Evolutionary conservation across 2,329 filamentous ascomycete genomes (phyloP).

Genomic region (Hymenoscyphus linearis): DNA sequence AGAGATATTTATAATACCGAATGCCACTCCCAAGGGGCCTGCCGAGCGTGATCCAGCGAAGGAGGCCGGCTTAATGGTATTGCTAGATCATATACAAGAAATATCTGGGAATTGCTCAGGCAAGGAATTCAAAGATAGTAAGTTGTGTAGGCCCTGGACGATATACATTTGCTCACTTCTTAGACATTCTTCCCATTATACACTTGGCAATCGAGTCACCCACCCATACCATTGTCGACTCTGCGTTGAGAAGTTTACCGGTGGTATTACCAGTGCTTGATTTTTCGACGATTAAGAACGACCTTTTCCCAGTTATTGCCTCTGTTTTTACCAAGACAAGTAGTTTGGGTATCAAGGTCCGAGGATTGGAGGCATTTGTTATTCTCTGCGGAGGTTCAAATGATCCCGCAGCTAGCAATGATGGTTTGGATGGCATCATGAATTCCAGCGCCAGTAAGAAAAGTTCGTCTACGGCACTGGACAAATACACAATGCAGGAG

Average conservation of each 20-base stretch:
- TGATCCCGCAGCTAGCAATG: conserved; percentile 46
- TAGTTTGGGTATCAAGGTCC: conserved; percentile 90
- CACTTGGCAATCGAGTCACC: conserved; percentile 79
- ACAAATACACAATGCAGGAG: conserved; percentile 98
- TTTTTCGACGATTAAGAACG: conserved; percentile 95
- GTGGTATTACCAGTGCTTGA: conserved; percentile 83
- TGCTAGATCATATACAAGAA: conserved; percentile 75
- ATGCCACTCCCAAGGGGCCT: conserved; percentile 44
- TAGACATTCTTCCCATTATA: conserved; percentile 84
- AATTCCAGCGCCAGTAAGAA: conserved; percentile 46
- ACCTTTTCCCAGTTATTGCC: conserved; percentile 89
- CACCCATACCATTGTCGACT: conserved; percentile 85
- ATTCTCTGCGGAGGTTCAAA: conserved; percentile 77
- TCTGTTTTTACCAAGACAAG: conserved; percentile 87
- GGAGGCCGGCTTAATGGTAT: conserved; percentile 86
- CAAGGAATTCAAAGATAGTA: conserved; percentile 91
- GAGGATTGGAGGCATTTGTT: conserved; percentile 83
- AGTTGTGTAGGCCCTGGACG: conserved; percentile 28
- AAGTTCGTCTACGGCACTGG: conserved; percentile 71
- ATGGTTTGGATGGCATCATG: conserved; percentile 71
- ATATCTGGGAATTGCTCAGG: conserved; percentile 78
- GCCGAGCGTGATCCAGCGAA: conserved; percentile 72
- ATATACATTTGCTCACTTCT: conserved; percentile 20
- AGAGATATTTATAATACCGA: conserved; percentile 68
- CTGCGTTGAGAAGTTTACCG: conserved; percentile 72